These are phyloP conservation scores for Entomortierella parvispora DNA, from an alignment of 192 early-diverging fungal genomes.

Conservation along the genomic window DNA sequence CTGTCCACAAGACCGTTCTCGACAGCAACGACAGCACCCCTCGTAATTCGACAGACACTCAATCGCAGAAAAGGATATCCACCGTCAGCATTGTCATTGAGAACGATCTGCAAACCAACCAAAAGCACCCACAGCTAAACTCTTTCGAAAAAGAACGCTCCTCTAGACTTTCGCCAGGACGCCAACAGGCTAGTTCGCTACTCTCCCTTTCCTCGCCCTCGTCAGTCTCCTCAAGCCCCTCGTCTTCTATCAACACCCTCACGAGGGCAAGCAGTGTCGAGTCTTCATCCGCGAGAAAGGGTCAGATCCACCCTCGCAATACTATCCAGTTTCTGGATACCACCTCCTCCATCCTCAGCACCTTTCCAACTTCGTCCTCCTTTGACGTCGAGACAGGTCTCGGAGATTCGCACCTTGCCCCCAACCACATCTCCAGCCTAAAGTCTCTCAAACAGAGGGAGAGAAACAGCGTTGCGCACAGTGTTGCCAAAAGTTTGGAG, in stretches of 20 bases:
- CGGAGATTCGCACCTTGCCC: slow-evolving; percentile 10
- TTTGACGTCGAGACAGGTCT: slow-evolving; percentile 20
- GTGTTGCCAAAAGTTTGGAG: slow-evolving; percentile 9
- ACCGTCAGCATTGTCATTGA: slow-evolving; percentile 32
- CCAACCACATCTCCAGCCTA: slow-evolving; percentile 17
- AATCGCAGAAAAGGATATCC: not conserved
- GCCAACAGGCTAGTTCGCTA: slow-evolving; percentile 18
- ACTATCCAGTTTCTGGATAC: slow-evolving; percentile 14
- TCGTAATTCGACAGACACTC: slow-evolving; percentile 10
- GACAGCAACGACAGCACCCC: slow-evolving; percentile 29
- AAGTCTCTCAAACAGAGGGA: slow-evolving; percentile 23
- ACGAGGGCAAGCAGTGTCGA: slow-evolving; percentile 37
- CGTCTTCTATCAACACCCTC: slow-evolving; percentile 38
- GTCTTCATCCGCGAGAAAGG: slow-evolving; percentile 22
- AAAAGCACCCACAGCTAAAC: not conserved
- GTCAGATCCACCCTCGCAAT: slow-evolving; percentile 14
- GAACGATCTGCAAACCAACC: slow-evolving; percentile 7
- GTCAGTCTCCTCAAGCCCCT: slow-evolving; percentile 40
- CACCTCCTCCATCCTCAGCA: not conserved
- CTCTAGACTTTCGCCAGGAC: slow-evolving; percentile 1
- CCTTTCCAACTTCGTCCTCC: slow-evolving; percentile 6
- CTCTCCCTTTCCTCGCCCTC: slow-evolving; percentile 28
- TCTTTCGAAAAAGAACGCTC: not conserved
- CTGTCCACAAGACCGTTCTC: slow-evolving; percentile 3
- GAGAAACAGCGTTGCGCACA: slow-evolving; percentile 2